Conservation (phyloP, 768 basidiomycete genomes). For the Scleroderma bovista region DNA sequence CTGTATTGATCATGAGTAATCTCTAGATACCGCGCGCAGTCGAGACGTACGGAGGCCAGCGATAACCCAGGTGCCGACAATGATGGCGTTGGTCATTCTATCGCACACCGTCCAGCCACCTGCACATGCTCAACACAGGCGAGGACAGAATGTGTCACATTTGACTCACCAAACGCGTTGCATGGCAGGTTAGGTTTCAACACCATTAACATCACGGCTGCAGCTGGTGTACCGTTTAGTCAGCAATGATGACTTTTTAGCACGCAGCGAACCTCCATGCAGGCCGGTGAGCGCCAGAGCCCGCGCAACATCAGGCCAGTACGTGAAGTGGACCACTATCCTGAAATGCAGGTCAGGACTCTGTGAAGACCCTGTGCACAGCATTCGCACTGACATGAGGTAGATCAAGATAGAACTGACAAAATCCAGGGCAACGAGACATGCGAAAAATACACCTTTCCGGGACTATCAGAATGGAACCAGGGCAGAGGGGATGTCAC, state of each 20-base stretch:
- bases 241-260: not conserved
- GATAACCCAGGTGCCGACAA: conserved; percentile 29
- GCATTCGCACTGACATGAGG: conserved; percentile 29
- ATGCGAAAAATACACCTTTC: conserved; percentile 31
- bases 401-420: conserved; percentile 31
- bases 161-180: conserved; percentile 26
- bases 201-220: conserved; percentile 27
- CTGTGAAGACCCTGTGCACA: not conserved
- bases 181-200: conserved; percentile 31
- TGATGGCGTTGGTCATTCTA: conserved; percentile 21
- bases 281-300: conserved; percentile 23
- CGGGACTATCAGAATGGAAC: not conserved
- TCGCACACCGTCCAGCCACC: conserved; percentile 28
- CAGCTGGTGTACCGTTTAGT: conserved; percentile 6
- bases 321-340: conserved; percentile 36
- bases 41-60: conserved; percentile 31
- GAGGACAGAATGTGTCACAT: not conserved
- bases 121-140: conserved; percentile 1
- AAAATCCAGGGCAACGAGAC: conserved; percentile 26
- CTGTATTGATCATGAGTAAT: conserved; percentile 1
- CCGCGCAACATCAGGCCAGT: conserved; percentile 34
- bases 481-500: conserved; percentile 2
- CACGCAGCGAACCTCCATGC: conserved; percentile 4
- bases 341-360: conserved; percentile 12
- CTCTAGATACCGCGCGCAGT: not conserved